phyloP scores from a whole-genome alignment of 176 grass and related monocot genomes.

The Olyra latifolia region DNA sequence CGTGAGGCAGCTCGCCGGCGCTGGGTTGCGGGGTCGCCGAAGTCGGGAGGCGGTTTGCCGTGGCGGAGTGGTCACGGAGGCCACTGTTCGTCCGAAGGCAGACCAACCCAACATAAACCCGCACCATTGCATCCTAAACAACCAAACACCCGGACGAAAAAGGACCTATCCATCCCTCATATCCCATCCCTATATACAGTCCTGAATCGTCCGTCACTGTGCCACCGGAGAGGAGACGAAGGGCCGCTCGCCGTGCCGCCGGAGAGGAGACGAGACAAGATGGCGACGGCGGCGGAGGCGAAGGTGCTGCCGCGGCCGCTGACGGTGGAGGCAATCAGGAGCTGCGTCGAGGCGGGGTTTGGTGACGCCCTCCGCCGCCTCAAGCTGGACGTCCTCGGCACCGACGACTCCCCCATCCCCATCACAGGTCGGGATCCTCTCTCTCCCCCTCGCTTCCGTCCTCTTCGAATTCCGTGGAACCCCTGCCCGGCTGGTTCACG shows the following conservation, averaged over 20 bases:
- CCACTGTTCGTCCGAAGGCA: too few species aligned
- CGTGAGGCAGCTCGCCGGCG: too few species aligned
- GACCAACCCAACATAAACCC: too few species aligned
- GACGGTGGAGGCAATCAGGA: background rate
- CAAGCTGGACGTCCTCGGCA: slow-evolving; percentile 85
- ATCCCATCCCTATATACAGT: too few species aligned
- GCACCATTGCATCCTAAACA: too few species aligned
- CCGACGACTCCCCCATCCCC: slow-evolving; percentile 68
- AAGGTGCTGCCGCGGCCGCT: slow-evolving; percentile 8
- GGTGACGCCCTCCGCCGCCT: slow-evolving; percentile 58
- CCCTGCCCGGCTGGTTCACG: background rate
- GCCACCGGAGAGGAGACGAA: too few species aligned
- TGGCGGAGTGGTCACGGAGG: too few species aligned
- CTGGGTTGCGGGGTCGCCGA: too few species aligned
- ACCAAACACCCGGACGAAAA: too few species aligned
- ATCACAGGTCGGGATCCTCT: slow-evolving; percentile 47
- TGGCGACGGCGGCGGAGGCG: background rate
- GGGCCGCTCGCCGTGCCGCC: background rate
- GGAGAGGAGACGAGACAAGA: background rate
- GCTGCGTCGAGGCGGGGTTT: slow-evolving; percentile 39
- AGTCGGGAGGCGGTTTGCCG: too few species aligned
- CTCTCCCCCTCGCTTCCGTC: background rate
- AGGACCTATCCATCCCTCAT: too few species aligned
- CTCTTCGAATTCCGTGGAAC: background rate
- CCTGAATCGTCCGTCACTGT: too few species aligned